Evolutionary conservation across 2,329 filamentous ascomycete species (phyloP).

Genomic region (Microcera coccophila): DNA sequence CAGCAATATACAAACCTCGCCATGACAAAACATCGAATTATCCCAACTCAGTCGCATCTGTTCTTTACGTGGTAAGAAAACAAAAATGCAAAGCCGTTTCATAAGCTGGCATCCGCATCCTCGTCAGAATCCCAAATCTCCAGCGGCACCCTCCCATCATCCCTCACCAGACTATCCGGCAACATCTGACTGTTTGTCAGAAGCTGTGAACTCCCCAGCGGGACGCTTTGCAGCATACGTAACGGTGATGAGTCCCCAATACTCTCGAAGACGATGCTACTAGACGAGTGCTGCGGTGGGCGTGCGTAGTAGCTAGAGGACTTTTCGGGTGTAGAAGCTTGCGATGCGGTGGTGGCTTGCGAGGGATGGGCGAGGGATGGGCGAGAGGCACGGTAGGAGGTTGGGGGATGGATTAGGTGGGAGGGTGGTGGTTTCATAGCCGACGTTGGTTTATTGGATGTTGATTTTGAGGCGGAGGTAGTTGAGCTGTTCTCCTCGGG

Average conservation of each 20-base stretch:
- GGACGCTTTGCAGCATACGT: slow-evolving; percentile 8
- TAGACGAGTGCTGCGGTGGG: slow-evolving; percentile 19
- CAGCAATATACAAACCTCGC: too few relatives aligned
- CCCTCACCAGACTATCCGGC: slow-evolving; percentile 43
- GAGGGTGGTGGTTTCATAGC: slow-evolving; percentile 6
- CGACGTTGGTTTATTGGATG: slow-evolving; percentile 1
- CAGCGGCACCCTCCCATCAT: slow-evolving; percentile 30
- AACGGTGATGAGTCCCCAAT: slow-evolving; percentile 21
- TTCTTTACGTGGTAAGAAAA: neutral
- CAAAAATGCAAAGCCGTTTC: slow-evolving; percentile 16
- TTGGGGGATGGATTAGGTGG: slow-evolving; percentile 6
- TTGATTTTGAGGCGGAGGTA: slow-evolving; percentile 2
- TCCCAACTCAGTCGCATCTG: too few relatives aligned
- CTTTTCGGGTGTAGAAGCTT: slow-evolving; percentile 32
- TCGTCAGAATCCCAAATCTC: slow-evolving; percentile 39
- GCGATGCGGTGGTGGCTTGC: slow-evolving; percentile 38
- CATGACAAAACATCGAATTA: too few relatives aligned
- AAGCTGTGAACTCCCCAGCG: slow-evolving; percentile 41
- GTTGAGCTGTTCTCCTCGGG: slow-evolving; percentile 20
- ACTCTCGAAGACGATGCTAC: slow-evolving; percentile 26
- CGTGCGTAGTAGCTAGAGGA: slow-evolving; percentile 12
- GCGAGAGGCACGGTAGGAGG: slow-evolving; percentile 25
- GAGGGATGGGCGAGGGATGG: slow-evolving; percentile 37
- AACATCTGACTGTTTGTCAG: slow-evolving; percentile 51
- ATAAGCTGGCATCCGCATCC: slow-evolving; percentile 18